phyloP scores from a whole-genome alignment of 768 basidiomycete species.

The Hypholoma sublateritium region DNA sequence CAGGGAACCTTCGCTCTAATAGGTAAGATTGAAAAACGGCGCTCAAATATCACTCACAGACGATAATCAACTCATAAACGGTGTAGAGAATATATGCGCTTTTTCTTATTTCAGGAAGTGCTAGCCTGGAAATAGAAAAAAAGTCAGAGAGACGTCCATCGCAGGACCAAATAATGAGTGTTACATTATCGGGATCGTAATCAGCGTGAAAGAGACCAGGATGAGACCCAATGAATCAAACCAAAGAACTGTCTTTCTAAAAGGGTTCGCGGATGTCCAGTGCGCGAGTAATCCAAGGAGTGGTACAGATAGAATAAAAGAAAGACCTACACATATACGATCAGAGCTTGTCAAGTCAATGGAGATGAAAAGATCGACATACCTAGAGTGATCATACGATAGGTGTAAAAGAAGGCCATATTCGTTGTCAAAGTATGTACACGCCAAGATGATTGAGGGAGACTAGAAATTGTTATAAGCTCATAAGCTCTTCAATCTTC shows the following conservation, averaged over 20 bases:
- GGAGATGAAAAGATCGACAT: too few relatives aligned
- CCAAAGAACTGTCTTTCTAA: not conserved
- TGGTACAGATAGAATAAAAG: not conserved
- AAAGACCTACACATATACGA: not conserved
- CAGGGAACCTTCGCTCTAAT: not conserved
- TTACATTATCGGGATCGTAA: constrained; percentile 11
- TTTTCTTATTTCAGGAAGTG: constrained; percentile 14
- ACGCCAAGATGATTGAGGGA: not conserved
- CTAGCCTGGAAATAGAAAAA: constrained; percentile 1
- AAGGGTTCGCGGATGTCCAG: constrained; percentile 9
- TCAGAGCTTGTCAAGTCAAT: not conserved
- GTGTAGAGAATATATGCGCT: too few relatives aligned
- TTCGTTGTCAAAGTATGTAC: not conserved
- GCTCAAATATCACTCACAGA: too few relatives aligned
- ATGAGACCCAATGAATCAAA: constrained; percentile 15
- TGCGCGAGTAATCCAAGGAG: constrained; percentile 10
- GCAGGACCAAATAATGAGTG: not conserved
- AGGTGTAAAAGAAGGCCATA: constrained; percentile 1
- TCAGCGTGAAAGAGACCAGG: not conserved
- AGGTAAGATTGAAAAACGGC: too few relatives aligned
- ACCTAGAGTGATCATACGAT: not conserved
- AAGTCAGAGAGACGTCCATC: not conserved
- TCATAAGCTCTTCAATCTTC: not conserved
- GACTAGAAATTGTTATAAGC: not conserved
- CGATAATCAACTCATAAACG: too few relatives aligned